phyloP scores from a whole-genome alignment of 2,329 filamentous ascomycete species.

The Scleromitrula shiraiana region DNA sequence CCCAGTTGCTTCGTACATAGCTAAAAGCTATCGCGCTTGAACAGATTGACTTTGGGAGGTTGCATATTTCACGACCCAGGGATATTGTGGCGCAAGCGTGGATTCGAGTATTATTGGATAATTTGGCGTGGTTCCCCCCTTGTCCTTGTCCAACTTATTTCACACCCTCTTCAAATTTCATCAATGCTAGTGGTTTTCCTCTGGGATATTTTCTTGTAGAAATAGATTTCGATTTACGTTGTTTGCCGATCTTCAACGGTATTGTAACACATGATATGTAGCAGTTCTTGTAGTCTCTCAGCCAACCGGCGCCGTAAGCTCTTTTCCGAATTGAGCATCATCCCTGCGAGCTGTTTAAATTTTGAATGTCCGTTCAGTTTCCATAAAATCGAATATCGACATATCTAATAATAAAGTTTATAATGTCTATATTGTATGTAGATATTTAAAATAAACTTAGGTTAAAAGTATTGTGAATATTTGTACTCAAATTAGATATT shows the following conservation, averaged over 20 bases:
- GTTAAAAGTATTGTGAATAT: too few relatives aligned
- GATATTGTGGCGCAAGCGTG: background rate
- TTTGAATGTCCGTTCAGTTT: too few relatives aligned
- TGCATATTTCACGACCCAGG: background rate
- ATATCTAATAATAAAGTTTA: too few relatives aligned
- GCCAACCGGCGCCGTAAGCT: too few relatives aligned
- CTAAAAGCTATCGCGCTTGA: background rate
- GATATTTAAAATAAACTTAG: too few relatives aligned
- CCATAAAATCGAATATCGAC: too few relatives aligned
- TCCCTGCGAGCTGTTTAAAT: too few relatives aligned
- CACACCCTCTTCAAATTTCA: background rate
- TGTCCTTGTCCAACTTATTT: constrained; percentile 1
- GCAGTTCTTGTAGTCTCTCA: too few relatives aligned
- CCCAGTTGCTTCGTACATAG: constrained; percentile 2
- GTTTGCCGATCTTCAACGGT: background rate
- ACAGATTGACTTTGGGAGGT: background rate
- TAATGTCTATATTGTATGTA: too few relatives aligned
- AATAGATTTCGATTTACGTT: background rate
- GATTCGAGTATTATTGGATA: background rate
- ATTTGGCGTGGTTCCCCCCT: background rate
- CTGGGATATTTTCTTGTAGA: background rate
- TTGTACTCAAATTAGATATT: too few relatives aligned
- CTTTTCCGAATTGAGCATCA: too few relatives aligned
- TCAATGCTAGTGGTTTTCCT: background rate
- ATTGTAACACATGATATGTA: too few relatives aligned